Evolutionary conservation across 1,284 basidiomycete genomes (phyloP), one percentile per base, ranked within the genome.

Genomic region (Pseudozyma sp.): DNA sequence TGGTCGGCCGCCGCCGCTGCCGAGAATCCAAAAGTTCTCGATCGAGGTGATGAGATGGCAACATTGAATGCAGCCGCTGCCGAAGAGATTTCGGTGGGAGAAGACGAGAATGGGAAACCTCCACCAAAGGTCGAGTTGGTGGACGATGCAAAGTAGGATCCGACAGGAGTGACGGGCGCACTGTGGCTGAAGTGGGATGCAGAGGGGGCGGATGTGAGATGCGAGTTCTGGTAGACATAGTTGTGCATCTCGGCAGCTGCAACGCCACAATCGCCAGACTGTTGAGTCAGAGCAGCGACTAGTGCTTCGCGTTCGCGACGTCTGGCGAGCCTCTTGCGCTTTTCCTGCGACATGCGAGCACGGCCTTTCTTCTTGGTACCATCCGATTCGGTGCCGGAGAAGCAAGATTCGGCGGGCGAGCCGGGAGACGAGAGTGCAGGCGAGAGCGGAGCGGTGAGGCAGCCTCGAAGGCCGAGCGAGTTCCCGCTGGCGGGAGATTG

Each of bases 281-380:
- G 53, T 1, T 46, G 46, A 4, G n/a, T 33, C 4, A 63, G 19
- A 4, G 51, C 42, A 2, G 55, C 59, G 4, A 77, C 31, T 7
- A 79, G 58, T 1, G 78, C 78, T 39, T 80, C 78, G 17, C 78
- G 39, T 31, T 80, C 78, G 11, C 73, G 47, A 11, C 78, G 45
- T 9, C 78, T 45, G 7, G 78, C 78, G 3, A 80, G 54, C 8
- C 78, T 35, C 39, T 72, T 73, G 5, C 78, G 63, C 54, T 80
- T 80, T 50, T 80, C 78, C 54, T 80, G 78, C 34, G 67, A 72
- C 78, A 80, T 80, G 13, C 78, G 37, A 7, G 78, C 78, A 5
- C 76, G 51, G 29, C 78, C 78, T 48, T 78, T 80, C 30, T 63
- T 68, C 60, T 55, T 67, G 29, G 34, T 40, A 1, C 49, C 54